Conservation (phyloP, 169 alveolate genomes). For the Eimeria tenella region DNA sequence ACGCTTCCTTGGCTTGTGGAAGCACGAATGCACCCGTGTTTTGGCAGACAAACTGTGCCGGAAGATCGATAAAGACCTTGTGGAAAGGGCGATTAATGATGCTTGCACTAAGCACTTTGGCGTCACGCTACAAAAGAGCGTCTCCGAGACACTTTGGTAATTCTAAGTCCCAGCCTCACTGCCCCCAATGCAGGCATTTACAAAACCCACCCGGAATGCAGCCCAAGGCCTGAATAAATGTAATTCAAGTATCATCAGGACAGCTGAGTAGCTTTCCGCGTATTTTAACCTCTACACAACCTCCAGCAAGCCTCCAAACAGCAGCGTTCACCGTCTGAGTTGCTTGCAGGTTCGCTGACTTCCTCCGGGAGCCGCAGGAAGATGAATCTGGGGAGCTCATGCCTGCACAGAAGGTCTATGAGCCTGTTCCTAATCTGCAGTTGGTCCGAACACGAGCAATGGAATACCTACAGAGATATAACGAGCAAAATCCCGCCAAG, state of each 20-base stretch:
- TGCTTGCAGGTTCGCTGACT: constrained; percentile 85
- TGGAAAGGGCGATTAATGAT: constrained; percentile 85
- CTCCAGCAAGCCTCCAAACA: too few species aligned
- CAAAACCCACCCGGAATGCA: too few species aligned
- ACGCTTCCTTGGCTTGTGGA: constrained; percentile 93
- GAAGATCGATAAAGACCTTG: constrained; percentile 91
- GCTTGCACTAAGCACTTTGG: constrained; percentile 88
- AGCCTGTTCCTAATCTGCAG: constrained; percentile 80
- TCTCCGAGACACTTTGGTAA: constrained; percentile 62
- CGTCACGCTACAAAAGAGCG: constrained; percentile 82
- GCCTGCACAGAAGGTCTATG: constrained; percentile 91
- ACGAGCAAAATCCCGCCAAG: constrained; percentile 94
- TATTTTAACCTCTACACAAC: too few species aligned
- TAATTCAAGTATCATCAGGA: too few species aligned
- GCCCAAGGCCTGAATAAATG: too few species aligned
- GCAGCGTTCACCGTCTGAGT: too few species aligned
- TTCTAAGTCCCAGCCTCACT: neutral
- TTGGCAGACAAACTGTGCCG: constrained; percentile 96
- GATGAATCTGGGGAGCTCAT: constrained; percentile 90
- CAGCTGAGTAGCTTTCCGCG: too few species aligned
- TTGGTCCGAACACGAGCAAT: constrained; percentile 88
- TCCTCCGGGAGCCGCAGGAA: constrained; percentile 88
- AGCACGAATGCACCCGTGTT: constrained; percentile 97
- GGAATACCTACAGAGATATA: constrained; percentile 91
- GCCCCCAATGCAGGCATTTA: neutral